A percentile compares a stretch with the other conserved stretches of the same genome.
These are phyloP conservation scores for Glycine soja DNA, from an alignment of 306 rosid species.

Conservation along the genomic window DNA sequence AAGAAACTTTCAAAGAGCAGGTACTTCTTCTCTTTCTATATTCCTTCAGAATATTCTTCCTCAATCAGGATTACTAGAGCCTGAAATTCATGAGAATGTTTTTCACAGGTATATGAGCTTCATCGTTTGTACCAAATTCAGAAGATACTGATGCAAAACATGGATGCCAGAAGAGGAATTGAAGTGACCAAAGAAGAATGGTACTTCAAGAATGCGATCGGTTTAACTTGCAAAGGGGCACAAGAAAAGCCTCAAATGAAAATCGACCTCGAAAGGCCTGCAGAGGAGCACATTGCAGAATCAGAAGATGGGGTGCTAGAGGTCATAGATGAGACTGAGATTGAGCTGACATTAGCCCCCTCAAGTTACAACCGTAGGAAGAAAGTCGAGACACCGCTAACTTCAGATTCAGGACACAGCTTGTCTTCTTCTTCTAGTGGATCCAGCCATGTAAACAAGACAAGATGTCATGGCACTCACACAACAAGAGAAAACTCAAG, in stretches of 20 bases:
- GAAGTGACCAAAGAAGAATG: constrained; percentile 55
- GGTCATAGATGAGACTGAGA: constrained; percentile 77
- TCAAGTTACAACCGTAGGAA: constrained; percentile 70
- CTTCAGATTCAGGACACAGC: constrained; percentile 78
- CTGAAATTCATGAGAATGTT: not conserved
- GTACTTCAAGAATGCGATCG: constrained; percentile 56
- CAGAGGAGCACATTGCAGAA: constrained; percentile 59
- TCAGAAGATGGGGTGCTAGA: constrained; percentile 56
- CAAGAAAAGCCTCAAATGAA: constrained; percentile 51
- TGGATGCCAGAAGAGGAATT: constrained; percentile 51
- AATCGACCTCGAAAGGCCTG: constrained; percentile 76
- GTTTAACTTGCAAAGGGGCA: constrained; percentile 50
- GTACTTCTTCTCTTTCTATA: constrained; percentile 51
- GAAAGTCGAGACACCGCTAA: constrained; percentile 60
- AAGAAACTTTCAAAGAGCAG: constrained; percentile 93
- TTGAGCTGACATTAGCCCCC: constrained; percentile 90
- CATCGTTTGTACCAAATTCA: constrained; percentile 86
- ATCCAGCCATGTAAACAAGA: constrained; percentile 75
- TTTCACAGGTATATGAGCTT: constrained; percentile 78
- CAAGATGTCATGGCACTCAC: constrained; percentile 44
- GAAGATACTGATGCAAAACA: constrained; percentile 76
- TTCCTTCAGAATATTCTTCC: constrained; percentile 17
- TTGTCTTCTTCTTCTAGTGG: constrained; percentile 88
- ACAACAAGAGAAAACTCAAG: constrained; percentile 48
- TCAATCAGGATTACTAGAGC: not conserved